Evolutionary conservation across 805 yeast species (phyloP), one percentile per base, ranked within the genome.

Genomic region (Tetrapisispora fleetii): DNA sequence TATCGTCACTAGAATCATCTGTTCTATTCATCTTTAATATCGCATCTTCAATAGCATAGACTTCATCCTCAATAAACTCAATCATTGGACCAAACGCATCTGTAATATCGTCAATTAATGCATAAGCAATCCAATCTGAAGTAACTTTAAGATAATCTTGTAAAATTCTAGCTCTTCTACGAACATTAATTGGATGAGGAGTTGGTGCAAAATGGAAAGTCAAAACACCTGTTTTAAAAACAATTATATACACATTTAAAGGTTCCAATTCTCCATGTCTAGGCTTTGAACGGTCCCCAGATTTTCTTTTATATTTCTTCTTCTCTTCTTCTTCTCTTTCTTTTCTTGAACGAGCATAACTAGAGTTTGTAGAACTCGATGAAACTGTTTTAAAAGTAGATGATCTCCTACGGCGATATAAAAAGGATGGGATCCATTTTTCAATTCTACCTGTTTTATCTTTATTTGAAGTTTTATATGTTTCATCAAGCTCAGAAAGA

Each of bases 41-140:
- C 2, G 90, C 85, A 59, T 91, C 96, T 60, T 93, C 99, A 52
- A 93, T 93, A n/a, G 80, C 76, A 62, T 89, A 88, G 21, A 93
- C 98, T 58, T 93, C 99, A 50, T 82, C 88, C 62, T 93, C 98
- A 46, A 93, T 90, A 43, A 91, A 79, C 50, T 87, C 95, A 53
- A 93, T 90, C 83, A 93, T 80, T 2, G 99, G 99, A 0, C 95
- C 98, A 72, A 87, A 93, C 0, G 95, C 95, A 72, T 93, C 99
- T 0, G 97, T 91, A 54, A 93, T 87, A 64, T 93, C 98, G 70
- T 93, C 99, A 57, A 93, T 87, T 53, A 93, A 69, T 0, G 98
- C 98, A 67, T 93, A 93, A 1, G 96, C 91, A 42, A 93, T 83
- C 99, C 99, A 93, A 65, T 93, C 98, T 0, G 97, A 80, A 2